These are phyloP conservation scores for Flaveria brownii DNA, from an alignment of 129 eudicot genomes.

Conservation along the genomic window DNA sequence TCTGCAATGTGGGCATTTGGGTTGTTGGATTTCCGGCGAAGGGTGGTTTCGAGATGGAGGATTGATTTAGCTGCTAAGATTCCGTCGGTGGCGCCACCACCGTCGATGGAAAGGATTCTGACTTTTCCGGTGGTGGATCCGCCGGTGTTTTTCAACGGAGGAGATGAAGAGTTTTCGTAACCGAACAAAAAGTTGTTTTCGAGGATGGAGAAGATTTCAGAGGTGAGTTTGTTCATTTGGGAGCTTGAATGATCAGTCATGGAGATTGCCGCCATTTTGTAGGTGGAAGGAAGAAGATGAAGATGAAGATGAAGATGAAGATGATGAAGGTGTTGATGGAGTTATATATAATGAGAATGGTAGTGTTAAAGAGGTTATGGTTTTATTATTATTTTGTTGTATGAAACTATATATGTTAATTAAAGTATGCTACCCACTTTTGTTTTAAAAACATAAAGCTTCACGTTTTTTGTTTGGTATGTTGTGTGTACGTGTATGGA, in stretches of 20 bases:
- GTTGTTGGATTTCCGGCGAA: slow-evolving; percentile 55
- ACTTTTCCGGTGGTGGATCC: slow-evolving; percentile 47
- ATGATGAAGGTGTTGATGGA: slow-evolving; percentile 7
- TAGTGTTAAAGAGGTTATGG: background rate
- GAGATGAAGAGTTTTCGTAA: slow-evolving; percentile 23
- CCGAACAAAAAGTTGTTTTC: slow-evolving; percentile 84
- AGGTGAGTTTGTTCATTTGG: slow-evolving; percentile 54
- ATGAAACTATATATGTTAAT: background rate
- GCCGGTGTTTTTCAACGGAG: slow-evolving; percentile 4
- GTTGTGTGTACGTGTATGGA: slow-evolving; percentile 15
- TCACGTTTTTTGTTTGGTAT: slow-evolving; percentile 18
- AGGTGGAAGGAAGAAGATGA: slow-evolving; percentile 18
- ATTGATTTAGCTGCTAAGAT: slow-evolving; percentile 60
- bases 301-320: slow-evolving; percentile 6
- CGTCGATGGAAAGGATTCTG: slow-evolving; percentile 68
- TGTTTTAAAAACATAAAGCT: background rate
- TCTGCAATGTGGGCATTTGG: slow-evolving; percentile 59
- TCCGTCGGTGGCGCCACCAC: slow-evolving; percentile 63
- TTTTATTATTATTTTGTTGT: background rate
- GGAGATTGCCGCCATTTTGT: slow-evolving; percentile 32
- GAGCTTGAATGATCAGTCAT: slow-evolving; percentile 12
- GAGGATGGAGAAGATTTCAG: slow-evolving; percentile 72
- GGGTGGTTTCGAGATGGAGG: slow-evolving; percentile 44
- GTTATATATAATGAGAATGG: slow-evolving; percentile 24
- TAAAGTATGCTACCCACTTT: background rate